A percentile compares a stretch with the other conserved stretches of the same genome.
phyloP scores from a whole-genome alignment of 1,139 yeast species.

The Zygosaccharomyces pseudobailii region DNA sequence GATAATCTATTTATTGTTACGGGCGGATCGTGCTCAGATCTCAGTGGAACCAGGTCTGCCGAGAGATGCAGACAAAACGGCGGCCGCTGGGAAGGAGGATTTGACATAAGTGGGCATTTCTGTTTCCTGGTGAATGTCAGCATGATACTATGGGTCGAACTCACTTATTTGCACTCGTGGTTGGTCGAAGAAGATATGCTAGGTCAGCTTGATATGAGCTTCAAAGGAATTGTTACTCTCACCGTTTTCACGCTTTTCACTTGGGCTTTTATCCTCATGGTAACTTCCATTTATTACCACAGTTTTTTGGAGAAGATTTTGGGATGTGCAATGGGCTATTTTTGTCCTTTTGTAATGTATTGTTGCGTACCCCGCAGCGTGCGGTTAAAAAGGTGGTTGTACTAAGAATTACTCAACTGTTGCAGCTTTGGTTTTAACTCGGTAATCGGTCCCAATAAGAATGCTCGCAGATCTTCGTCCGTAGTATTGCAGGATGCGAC shows the following conservation, averaged over 20 bases:
- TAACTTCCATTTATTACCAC: conserved; percentile 62
- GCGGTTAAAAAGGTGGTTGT: conserved; percentile 15
- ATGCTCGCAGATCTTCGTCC: conserved; percentile 6
- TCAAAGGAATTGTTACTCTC: conserved; percentile 9
- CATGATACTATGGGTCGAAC: conserved; percentile 41
- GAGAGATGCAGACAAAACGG: conserved; percentile 26
- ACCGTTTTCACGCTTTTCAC: conserved; percentile 25
- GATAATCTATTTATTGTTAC: conserved; percentile 35
- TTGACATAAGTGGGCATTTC: conserved; percentile 63
- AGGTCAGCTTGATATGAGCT: conserved; percentile 7
- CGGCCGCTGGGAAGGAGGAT: conserved; percentile 51
- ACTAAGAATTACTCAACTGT: conserved; percentile 7
- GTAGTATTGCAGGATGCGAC: conserved; percentile 16
- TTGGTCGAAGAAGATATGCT: conserved; percentile 15
- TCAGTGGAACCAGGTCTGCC: conserved; percentile 21
- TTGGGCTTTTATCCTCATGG: conserved; percentile 45
- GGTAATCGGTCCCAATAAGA: conserved; percentile 9
- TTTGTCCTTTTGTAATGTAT: conserved; percentile 39
- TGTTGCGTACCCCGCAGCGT: conserved; percentile 20
- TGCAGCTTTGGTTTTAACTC: conserved; percentile 6
- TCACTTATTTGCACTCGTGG: conserved; percentile 19
- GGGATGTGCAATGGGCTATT: conserved; percentile 47
- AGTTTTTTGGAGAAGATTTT: conserved; percentile 50
- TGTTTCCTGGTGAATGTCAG: conserved; percentile 50
- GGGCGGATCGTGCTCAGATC: conserved; percentile 36